These are phyloP conservation scores for Quercus suber DNA, from an alignment of 306 rosid species.

Conservation along the genomic window DNA sequence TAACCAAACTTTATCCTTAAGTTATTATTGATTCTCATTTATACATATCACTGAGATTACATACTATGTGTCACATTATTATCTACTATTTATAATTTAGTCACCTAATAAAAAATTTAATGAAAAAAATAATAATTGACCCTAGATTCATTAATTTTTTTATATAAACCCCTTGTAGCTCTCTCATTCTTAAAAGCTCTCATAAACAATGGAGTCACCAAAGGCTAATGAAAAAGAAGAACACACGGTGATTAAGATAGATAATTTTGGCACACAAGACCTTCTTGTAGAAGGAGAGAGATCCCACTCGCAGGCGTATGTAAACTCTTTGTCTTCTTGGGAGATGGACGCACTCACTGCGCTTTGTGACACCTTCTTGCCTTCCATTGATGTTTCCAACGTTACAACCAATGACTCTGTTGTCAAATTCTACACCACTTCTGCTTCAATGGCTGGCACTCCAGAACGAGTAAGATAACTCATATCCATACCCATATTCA, in stretches of 20 bases:
- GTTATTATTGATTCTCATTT: no score
- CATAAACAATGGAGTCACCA: background rate
- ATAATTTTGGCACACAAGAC: slow-evolving; percentile 15
- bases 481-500: background rate
- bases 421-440: slow-evolving; percentile 39
- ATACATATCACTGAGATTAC: no score
- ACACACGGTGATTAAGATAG: slow-evolving; percentile 30
- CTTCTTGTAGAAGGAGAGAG: slow-evolving; percentile 27
- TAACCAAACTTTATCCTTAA: no score
- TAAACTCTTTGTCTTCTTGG: slow-evolving; percentile 40
- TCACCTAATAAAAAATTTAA: no score
- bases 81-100: no score
- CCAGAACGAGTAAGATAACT: slow-evolving; percentile 43
- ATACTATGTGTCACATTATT: no score
- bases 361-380: slow-evolving; percentile 63
- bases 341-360: slow-evolving; percentile 60
- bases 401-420: slow-evolving; percentile 6
- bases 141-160: background rate
- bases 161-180: background rate
- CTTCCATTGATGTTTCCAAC: slow-evolving; percentile 33
- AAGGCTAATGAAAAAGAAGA: background rate
- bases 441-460: slow-evolving; percentile 67
- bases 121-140: no score
- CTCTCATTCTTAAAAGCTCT: background rate
- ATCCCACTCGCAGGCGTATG: background rate